Evolutionary conservation across 352 stramenopile genomes (phyloP).

Genomic region (Aphanomyces euteiches): DNA sequence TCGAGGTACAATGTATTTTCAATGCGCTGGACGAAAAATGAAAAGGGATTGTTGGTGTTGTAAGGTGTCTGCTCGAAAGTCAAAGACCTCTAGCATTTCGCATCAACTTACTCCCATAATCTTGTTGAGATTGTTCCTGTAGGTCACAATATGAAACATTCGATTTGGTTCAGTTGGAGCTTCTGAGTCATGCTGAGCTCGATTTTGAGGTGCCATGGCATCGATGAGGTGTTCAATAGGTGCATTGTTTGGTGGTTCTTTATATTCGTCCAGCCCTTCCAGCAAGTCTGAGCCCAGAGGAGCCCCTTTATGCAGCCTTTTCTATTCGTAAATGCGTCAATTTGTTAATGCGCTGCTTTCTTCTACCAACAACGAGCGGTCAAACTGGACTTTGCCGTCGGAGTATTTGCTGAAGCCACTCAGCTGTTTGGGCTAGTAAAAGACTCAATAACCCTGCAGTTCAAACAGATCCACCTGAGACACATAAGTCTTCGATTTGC

Average conservation of each 20-base stretch:
- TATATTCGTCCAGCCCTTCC: conserved; percentile 52
- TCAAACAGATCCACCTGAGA: no score
- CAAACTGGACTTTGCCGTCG: conserved; percentile 46
- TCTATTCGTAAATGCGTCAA: neutral
- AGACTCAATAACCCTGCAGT: neutral
- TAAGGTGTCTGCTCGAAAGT: conserved; percentile 53
- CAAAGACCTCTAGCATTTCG: neutral
- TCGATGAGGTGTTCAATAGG: conserved; percentile 48
- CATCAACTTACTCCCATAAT: conserved; percentile 56
- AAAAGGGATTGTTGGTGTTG: conserved; percentile 72
- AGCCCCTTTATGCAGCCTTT: conserved; percentile 31
- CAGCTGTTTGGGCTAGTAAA: conserved; percentile 53
- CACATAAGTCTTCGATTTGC: no score
- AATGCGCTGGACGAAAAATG: conserved; percentile 52
- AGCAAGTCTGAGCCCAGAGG: conserved; percentile 45
- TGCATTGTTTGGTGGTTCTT: conserved; percentile 50
- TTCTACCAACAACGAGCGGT: conserved; percentile 61
- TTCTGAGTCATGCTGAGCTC: conserved; percentile 42
- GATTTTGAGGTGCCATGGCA: conserved; percentile 46
- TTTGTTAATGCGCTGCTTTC: neutral
- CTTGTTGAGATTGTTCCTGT: conserved; percentile 80
- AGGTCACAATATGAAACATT: conserved; percentile 56
- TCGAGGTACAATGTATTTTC: conserved; percentile 60
- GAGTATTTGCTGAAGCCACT: conserved; percentile 60
- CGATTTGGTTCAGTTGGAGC: conserved; percentile 30